A percentile compares a stretch with the other conserved stretches of the same genome.
Evolutionary conservation across 2,329 filamentous ascomycete genomes (phyloP).

Genomic region (Aureobasidium namibiae): DNA sequence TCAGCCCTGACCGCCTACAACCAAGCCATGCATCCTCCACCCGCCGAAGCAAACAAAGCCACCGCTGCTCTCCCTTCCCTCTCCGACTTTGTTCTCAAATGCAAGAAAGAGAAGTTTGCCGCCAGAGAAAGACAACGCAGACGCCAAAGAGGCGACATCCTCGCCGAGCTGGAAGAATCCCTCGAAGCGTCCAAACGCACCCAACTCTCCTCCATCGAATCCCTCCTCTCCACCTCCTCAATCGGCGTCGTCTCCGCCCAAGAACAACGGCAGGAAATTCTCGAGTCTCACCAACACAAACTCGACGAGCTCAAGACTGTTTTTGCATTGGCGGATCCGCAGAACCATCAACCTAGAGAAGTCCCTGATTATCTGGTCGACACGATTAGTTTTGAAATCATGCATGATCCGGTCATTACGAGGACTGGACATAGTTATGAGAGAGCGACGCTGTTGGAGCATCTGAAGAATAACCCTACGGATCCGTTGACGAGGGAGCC

Average conservation of each 20-base stretch:
- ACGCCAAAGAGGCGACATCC: conserved; percentile 49
- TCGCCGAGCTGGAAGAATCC: conserved; percentile 50
- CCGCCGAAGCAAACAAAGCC: conserved; percentile 44
- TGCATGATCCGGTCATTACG: conserved; percentile 55
- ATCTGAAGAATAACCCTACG: conserved; percentile 63
- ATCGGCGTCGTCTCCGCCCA: conserved; percentile 36
- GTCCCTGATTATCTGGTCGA: conserved; percentile 73
- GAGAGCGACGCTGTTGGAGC: conserved; percentile 73
- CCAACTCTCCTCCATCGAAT: conserved; percentile 28
- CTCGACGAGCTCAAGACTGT: conserved; percentile 36
- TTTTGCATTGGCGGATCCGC: conserved; percentile 40
- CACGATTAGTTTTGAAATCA: conserved; percentile 65
- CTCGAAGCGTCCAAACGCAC: conserved; percentile 42
- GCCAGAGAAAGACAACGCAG: conserved; percentile 56
- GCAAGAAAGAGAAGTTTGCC: conserved; percentile 84
- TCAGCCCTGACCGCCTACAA: conserved; percentile 66
- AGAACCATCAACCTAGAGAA: conserved; percentile 40
- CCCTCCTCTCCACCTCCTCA: conserved; percentile 25
- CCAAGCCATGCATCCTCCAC: conserved; percentile 39
- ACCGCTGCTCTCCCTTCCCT: conserved; percentile 35
- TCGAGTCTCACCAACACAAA: conserved; percentile 31
- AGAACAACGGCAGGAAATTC: conserved; percentile 42
- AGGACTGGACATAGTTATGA: conserved; percentile 89
- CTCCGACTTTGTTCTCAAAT: conserved; percentile 64
- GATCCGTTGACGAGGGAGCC: conserved; percentile 81